phyloP scores from a whole-genome alignment of 2,329 filamentous ascomycete species.

The Fusarium sp. region DNA sequence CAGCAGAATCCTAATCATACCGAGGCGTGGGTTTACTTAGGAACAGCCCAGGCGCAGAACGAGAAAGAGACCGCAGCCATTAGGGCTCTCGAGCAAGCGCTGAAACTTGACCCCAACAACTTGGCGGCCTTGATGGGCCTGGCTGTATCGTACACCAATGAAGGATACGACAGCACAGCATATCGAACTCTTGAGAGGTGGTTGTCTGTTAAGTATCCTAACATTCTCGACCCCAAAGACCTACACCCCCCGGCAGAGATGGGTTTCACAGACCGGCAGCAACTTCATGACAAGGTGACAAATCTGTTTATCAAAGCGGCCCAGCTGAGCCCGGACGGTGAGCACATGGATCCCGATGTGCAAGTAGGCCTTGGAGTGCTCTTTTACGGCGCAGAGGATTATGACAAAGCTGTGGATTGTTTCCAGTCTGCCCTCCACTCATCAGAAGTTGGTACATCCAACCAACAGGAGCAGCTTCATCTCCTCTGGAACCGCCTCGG shows the following conservation, averaged over 20 bases:
- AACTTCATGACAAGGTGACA: constrained; percentile 89
- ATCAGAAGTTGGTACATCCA: constrained; percentile 82
- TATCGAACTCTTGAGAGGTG: constrained; percentile 96
- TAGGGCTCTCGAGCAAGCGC: constrained; percentile 86
- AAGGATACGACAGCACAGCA: constrained; percentile 96
- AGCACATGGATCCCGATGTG: constrained; percentile 97
- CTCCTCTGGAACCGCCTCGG: constrained; percentile 97
- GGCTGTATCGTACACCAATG: constrained; percentile 97
- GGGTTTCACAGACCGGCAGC: constrained; percentile 91
- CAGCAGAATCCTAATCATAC: constrained; percentile 88
- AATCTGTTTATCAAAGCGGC: constrained; percentile 91
- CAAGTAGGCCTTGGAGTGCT: constrained; percentile 96
- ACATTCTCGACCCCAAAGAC: constrained; percentile 75
- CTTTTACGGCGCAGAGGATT: constrained; percentile 97
- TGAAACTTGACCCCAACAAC: constrained; percentile 88
- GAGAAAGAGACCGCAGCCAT: constrained; percentile 98
- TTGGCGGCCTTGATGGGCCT: constrained; percentile 92
- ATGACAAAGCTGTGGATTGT: constrained; percentile 98
- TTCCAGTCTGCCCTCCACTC: constrained; percentile 90
- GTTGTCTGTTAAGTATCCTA: constrained; percentile 94
- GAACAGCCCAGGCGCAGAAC: constrained; percentile 94
- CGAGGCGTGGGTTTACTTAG: constrained; percentile 92
- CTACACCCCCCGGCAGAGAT: constrained; percentile 81
- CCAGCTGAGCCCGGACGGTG: constrained; percentile 87
- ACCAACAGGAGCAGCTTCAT: constrained; percentile 86